phyloP scores from a whole-genome alignment of 1,139 yeast genomes.

The Candida smagusa region DNA sequence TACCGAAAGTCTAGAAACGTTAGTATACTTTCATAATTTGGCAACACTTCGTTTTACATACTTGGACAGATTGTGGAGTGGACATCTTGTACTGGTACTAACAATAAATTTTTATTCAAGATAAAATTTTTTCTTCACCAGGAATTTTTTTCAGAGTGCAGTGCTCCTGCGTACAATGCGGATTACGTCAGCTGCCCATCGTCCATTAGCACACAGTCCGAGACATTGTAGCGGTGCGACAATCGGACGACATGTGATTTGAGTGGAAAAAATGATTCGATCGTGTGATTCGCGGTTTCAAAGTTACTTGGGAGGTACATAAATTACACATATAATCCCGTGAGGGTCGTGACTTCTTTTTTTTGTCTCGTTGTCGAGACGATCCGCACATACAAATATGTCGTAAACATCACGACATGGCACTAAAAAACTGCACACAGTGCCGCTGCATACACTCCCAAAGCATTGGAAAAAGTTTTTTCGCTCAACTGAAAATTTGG shows the following conservation, averaged over 20 bases:
- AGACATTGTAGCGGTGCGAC: conserved; percentile 1
- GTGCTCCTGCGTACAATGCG: conserved; percentile 4
- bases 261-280: neutral
- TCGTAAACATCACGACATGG: conserved; percentile 1
- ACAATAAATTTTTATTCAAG: conserved; percentile 12
- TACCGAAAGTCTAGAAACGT: conserved; percentile 87
- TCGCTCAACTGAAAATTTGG: conserved; percentile 4
- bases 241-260: conserved; percentile 1
- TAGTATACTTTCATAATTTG: conserved; percentile 21
- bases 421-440: neutral
- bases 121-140: conserved; percentile 9
- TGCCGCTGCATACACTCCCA: conserved; percentile 3
- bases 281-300: neutral
- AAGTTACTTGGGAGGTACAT: neutral
- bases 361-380: neutral
- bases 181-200: neutral
- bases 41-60: conserved; percentile 34
- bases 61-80: conserved; percentile 65
- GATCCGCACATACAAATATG: neutral
- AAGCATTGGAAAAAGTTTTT: conserved; percentile 6
- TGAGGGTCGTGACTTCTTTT: conserved; percentile 3
- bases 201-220: too few relatives aligned
- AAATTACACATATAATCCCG: conserved; percentile 1
- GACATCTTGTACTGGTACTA: conserved; percentile 33
- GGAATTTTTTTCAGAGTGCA: conserved; percentile 1